phyloP scores from a whole-genome alignment of 257 asterid species.

The Solanum pimpinellifolium region DNA sequence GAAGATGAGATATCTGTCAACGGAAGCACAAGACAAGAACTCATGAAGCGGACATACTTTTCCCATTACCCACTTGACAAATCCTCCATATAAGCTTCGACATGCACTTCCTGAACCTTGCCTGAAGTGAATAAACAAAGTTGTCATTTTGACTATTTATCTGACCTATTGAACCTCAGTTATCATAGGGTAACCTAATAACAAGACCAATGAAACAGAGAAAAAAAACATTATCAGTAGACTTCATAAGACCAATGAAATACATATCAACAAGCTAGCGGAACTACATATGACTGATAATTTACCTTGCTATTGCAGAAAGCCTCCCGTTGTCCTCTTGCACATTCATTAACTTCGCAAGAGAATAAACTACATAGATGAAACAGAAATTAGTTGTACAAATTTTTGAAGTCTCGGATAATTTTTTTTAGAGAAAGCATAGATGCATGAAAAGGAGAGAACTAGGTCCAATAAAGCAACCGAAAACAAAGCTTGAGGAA shows the following conservation, averaged over 20 bases:
- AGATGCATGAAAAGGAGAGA: neutral
- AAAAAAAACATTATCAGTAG: neutral
- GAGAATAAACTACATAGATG: slow-evolving; percentile 57
- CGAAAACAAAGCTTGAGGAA: neutral
- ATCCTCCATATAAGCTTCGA: slow-evolving; percentile 94
- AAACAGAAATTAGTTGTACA: neutral
- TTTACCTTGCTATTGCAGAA: slow-evolving; percentile 91
- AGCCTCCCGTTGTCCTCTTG: slow-evolving; percentile 77
- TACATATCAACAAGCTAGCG: neutral
- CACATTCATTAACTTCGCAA: slow-evolving; percentile 93
- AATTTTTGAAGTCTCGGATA: neutral
- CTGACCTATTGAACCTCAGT: neutral
- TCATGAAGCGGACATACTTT: slow-evolving; percentile 33
- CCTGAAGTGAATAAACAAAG: slow-evolving; percentile 20
- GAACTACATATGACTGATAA: neutral
- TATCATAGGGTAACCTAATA: neutral
- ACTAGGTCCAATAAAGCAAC: neutral
- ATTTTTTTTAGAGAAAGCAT: neutral
- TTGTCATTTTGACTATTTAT: neutral
- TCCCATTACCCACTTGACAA: slow-evolving; percentile 99
- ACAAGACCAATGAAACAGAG: neutral
- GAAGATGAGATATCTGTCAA: neutral
- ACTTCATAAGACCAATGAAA: neutral
- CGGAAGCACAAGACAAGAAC: neutral
- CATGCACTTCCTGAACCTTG: slow-evolving; percentile 99